phyloP scores from a whole-genome alignment of 805 yeast genomes.

The Candida boleticola region DNA sequence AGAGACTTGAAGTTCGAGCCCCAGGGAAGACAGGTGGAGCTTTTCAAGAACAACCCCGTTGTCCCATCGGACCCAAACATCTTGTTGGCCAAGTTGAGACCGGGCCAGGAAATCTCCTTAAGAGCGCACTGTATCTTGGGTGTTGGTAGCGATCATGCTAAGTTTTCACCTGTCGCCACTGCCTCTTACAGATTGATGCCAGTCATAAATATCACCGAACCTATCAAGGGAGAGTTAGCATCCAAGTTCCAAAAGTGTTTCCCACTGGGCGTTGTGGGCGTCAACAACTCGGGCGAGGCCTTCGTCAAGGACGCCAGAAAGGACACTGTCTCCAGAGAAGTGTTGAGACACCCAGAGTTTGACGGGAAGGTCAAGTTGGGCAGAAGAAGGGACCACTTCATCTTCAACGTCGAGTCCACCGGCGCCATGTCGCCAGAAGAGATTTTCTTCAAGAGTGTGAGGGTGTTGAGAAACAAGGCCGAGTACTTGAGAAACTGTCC shows the following conservation, averaged over 20 bases:
- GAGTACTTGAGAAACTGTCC: constrained; percentile 78
- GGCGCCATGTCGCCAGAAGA: constrained; percentile 98
- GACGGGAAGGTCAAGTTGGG: constrained; percentile 87
- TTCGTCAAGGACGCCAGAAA: constrained; percentile 84
- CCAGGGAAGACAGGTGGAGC: constrained; percentile 79
- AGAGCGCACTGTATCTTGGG: constrained; percentile 91
- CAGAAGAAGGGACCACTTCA: constrained; percentile 87
- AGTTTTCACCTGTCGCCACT: constrained; percentile 95
- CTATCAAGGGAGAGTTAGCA: constrained; percentile 77
- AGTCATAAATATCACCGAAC: constrained; percentile 69
- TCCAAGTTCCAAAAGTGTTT: constrained; percentile 81
- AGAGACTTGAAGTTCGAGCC: constrained; percentile 87
- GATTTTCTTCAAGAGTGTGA: constrained; percentile 85
- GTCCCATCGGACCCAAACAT: constrained; percentile 86
- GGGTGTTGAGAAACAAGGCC: constrained; percentile 82
- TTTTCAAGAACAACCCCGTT: constrained; percentile 64
- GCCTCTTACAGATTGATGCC: constrained; percentile 95
- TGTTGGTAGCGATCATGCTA: constrained; percentile 92
- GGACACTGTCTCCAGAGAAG: constrained; percentile 97
- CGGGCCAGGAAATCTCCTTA: constrained; percentile 93
- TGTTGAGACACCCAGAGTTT: constrained; percentile 89
- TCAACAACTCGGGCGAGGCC: constrained; percentile 61
- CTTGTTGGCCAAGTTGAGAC: constrained; percentile 86
- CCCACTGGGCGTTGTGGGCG: constrained; percentile 88
- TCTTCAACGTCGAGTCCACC: constrained; percentile 89